A percentile compares a stretch with the other conserved stretches of the same genome.
Conservation (phyloP, 208 protist genomes). For the Acanthamoeba triangularis region DNA sequence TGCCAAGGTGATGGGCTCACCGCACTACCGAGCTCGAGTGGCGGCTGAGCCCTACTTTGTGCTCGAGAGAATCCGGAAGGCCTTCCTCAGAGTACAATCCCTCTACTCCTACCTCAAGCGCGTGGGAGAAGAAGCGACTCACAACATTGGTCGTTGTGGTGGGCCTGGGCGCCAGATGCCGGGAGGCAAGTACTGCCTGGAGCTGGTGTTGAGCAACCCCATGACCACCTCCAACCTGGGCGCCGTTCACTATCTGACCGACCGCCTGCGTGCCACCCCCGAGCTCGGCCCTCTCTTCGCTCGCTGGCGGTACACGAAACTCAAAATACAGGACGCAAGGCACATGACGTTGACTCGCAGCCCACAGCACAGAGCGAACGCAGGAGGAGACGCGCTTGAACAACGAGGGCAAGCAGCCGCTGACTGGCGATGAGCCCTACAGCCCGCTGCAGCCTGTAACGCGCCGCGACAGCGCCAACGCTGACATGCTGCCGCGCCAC, state of each 20-base stretch:
- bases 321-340: too few species aligned
- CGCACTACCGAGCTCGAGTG: neutral
- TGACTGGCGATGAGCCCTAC: neutral
- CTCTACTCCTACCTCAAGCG: neutral
- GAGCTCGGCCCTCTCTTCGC: neutral
- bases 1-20: constrained; percentile 2
- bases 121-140: neutral
- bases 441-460: neutral
- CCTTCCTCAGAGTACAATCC: neutral
- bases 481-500: neutral
- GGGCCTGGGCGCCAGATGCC: neutral
- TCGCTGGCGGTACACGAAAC: neutral
- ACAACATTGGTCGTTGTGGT: neutral
- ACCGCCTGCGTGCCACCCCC: neutral
- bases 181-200: constrained; percentile 13
- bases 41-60: neutral
- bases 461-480: neutral
- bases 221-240: neutral
- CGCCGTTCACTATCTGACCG: neutral
- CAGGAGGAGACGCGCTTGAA: neutral
- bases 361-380: neutral
- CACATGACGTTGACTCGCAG: neutral
- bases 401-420: neutral
- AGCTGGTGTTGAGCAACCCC: neutral
- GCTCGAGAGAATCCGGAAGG: neutral